Evolutionary conservation across 2,329 filamentous ascomycete genomes (phyloP).

Genomic region (Calonectria leucothoes): DNA sequence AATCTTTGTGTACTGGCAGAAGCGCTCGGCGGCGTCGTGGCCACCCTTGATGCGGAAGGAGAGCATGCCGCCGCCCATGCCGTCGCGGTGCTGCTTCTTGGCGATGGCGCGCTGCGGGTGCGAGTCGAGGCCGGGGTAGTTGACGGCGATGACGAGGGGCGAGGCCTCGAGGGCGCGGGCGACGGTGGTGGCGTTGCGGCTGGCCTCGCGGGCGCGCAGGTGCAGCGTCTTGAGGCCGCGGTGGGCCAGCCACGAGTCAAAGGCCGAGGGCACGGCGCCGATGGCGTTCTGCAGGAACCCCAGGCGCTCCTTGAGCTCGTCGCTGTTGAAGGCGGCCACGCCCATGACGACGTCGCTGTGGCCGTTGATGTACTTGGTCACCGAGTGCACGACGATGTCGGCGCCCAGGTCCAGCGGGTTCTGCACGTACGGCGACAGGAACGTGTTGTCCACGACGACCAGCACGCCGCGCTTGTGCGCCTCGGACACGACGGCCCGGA

Average conservation of each 20-base stretch:
- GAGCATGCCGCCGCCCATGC: slow-evolving; percentile 96
- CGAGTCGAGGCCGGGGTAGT: slow-evolving; percentile 92
- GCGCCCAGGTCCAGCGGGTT: slow-evolving; percentile 95
- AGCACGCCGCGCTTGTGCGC: slow-evolving; percentile 90
- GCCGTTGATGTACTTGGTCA: slow-evolving; percentile 99
- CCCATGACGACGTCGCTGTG: slow-evolving; percentile 98
- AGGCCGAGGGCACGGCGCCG: slow-evolving; percentile 91
- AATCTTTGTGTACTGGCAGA: slow-evolving; percentile 89
- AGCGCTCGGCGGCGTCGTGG: slow-evolving; percentile 85
- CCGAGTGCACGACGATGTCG: slow-evolving; percentile 95
- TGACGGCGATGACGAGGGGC: slow-evolving; percentile 86
- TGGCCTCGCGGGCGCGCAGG: slow-evolving; percentile 88
- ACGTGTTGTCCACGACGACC: slow-evolving; percentile 99
- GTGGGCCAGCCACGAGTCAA: slow-evolving; percentile 98
- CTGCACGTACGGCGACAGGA: slow-evolving; percentile 95
- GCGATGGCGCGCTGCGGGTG: slow-evolving; percentile 90
- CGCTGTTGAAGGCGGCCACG: slow-evolving; percentile 92
- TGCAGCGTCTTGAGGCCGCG: slow-evolving; percentile 97
- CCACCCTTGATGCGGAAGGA: slow-evolving; percentile 95
- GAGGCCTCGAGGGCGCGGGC: slow-evolving; percentile 83
- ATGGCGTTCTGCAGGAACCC: slow-evolving; percentile 97
- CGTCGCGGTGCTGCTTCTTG: slow-evolving; percentile 90
- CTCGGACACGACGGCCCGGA: slow-evolving; percentile 82
- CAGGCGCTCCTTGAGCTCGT: slow-evolving; percentile 80
- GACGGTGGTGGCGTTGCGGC: slow-evolving; percentile 81